Percentiles rank a stretch among this genome's conserved stretches.
Conservation (phyloP, 495 filamentous ascomycete genomes). For the Aspergillus ostianus region DNA sequence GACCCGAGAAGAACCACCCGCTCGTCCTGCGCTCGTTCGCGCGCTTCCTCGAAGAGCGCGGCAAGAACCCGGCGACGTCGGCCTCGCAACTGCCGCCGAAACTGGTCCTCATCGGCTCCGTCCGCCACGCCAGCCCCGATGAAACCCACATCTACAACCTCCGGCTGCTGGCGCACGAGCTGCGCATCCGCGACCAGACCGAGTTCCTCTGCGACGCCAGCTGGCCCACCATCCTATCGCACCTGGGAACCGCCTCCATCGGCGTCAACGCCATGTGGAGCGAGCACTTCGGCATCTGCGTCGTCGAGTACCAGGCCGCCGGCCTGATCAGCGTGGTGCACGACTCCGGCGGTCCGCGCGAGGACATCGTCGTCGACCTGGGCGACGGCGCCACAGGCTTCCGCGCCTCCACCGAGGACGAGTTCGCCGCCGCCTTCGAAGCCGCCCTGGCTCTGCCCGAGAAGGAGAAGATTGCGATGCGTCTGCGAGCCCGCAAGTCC, state of each 20-base stretch:
- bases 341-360: conserved; percentile 83
- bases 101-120: conserved; percentile 82
- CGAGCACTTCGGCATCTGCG: conserved; percentile 97
- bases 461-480: conserved; percentile 68
- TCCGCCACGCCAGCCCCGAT: conserved; percentile 75
- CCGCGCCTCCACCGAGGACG: conserved; percentile 69
- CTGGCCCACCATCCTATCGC: conserved; percentile 80
- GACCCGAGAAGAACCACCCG: conserved; percentile 93
- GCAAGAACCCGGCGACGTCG: conserved; percentile 44
- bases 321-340: conserved; percentile 90
- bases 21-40: conserved; percentile 82
- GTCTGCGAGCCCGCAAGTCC: conserved; percentile 68
- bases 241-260: conserved; percentile 69
- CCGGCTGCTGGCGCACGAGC: conserved; percentile 81
- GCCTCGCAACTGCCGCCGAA: conserved; percentile 34
- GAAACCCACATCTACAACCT: conserved; percentile 88
- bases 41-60: conserved; percentile 55
- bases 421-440: conserved; percentile 78
- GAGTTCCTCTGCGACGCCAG: conserved; percentile 85
- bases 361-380: conserved; percentile 83
- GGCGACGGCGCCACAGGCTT: conserved; percentile 81
- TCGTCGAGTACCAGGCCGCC: conserved; percentile 97
- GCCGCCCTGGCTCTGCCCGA: conserved; percentile 66
- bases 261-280: conserved; percentile 99
- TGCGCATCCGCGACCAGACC: conserved; percentile 76